A percentile compares a stretch with the other conserved stretches of the same genome.
Conservation (phyloP, 257 asterid genomes). For the Fraxinus anomala region DNA sequence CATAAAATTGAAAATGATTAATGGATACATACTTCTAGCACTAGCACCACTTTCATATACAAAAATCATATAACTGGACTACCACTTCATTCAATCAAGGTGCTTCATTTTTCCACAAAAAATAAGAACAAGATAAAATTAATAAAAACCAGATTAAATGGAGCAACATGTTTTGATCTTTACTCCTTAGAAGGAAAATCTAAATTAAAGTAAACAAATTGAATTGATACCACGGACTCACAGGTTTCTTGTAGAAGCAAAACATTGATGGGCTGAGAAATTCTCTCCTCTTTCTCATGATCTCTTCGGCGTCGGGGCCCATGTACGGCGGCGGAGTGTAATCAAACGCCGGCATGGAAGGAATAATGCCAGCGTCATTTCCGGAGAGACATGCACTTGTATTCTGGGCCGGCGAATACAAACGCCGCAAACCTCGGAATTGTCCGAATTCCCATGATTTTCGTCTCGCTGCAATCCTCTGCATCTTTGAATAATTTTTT, state of each 20-base stretch:
- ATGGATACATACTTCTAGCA: not conserved
- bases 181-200: not conserved
- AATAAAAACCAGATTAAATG: no score
- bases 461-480: constrained; percentile 24
- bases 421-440: constrained; percentile 4
- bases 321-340: constrained; percentile 34
- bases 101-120: not conserved
- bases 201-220: not conserved
- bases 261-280: constrained; percentile 44
- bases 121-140: not conserved
- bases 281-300: constrained; percentile 31
- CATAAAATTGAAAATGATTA: not conserved
- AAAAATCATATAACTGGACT: not conserved
- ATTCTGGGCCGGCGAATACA: constrained; percentile 20
- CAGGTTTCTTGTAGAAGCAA: constrained; percentile 36
- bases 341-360: constrained; percentile 28
- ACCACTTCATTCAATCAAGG: not conserved
- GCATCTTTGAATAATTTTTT: constrained; percentile 9
- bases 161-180: no score
- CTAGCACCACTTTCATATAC: not conserved
- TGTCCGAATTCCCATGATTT: constrained; percentile 21
- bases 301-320: constrained; percentile 33
- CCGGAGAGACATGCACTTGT: constrained; percentile 5
- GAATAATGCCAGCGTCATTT: not conserved
- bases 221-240: constrained; percentile 9